Evolutionary conservation across 2,329 filamentous ascomycete genomes (phyloP).

Genomic region (Hypoxylon sp.): DNA sequence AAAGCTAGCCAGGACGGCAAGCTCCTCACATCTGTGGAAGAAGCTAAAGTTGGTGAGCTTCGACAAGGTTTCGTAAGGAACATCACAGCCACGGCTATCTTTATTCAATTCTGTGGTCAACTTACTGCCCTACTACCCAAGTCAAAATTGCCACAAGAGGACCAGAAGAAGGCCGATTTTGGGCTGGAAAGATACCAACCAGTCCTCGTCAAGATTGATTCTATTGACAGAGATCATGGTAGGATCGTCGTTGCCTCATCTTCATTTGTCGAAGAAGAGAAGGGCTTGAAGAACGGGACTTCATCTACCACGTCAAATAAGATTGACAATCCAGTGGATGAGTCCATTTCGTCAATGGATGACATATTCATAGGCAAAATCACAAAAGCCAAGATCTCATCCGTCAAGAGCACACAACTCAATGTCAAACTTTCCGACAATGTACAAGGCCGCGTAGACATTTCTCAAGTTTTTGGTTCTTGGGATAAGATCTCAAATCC

Average conservation of each 20-base stretch:
- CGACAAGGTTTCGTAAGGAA: slow-evolving; percentile 88
- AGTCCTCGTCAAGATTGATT: slow-evolving; percentile 78
- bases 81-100: slow-evolving; percentile 84
- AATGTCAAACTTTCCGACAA: slow-evolving; percentile 92
- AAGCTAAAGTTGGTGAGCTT: slow-evolving; percentile 77
- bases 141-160: slow-evolving; percentile 80
- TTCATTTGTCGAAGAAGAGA: slow-evolving; percentile 62
- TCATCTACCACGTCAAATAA: slow-evolving; percentile 57
- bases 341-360: slow-evolving; percentile 73
- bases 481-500: slow-evolving; percentile 90
- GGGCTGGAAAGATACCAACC: slow-evolving; percentile 84
- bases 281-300: slow-evolving; percentile 56
- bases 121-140: slow-evolving; percentile 86
- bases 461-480: slow-evolving; percentile 89
- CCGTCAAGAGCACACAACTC: slow-evolving; percentile 90
- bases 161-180: slow-evolving; percentile 78
- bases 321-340: slow-evolving; percentile 71
- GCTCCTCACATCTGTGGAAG: slow-evolving; percentile 79
- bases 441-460: slow-evolving; percentile 91
- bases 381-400: slow-evolving; percentile 83
- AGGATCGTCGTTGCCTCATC: slow-evolving; percentile 74
- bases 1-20: slow-evolving; percentile 80
- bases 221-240: slow-evolving; percentile 77
- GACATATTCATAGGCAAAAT: slow-evolving; percentile 82
- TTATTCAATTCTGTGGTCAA: slow-evolving; percentile 87